These are phyloP conservation scores for Umbelopsis isabellina DNA, from an alignment of 192 early-diverging fungal genomes.

Conservation along the genomic window DNA sequence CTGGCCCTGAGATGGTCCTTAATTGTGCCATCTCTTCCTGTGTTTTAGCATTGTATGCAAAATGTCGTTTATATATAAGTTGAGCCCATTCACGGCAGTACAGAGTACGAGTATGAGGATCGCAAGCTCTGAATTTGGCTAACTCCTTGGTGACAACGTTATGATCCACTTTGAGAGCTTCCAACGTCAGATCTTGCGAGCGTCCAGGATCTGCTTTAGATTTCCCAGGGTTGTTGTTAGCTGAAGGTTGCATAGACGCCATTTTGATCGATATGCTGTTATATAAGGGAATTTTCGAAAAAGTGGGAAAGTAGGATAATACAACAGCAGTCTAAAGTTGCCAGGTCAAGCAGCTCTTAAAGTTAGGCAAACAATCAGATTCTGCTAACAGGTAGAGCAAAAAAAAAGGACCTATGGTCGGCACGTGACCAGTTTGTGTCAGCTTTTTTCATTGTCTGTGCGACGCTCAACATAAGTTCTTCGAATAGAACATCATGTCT, in stretches of 20 bases:
- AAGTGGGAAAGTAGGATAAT: neutral
- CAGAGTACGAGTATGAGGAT: constrained; percentile 68
- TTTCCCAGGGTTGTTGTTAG: neutral
- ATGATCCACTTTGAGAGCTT: constrained; percentile 64
- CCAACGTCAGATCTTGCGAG: constrained; percentile 10
- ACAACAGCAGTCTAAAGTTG: no score
- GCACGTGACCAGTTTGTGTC: no score
- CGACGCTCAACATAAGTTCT: no score
- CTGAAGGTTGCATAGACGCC: neutral
- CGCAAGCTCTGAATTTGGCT: constrained; percentile 70
- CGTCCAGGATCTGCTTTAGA: neutral
- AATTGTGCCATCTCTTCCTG: constrained; percentile 35
- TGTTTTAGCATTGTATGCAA: constrained; percentile 40
- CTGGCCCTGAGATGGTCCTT: constrained; percentile 15
- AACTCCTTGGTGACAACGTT: constrained; percentile 69
- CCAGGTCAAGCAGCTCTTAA: no score
- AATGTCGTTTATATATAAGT: constrained; percentile 73
- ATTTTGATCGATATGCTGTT: neutral
- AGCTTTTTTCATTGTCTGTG: no score
- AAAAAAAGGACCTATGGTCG: no score
- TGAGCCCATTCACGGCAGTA: constrained; percentile 85
- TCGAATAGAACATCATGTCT: no score
- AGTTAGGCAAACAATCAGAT: no score
- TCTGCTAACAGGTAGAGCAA: no score
- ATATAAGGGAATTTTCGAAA: neutral